Percentiles rank a stretch among this genome's conserved stretches.
Evolutionary conservation across 2,329 filamentous ascomycete species (phyloP).

Genomic region (Pyricularia sp.): DNA sequence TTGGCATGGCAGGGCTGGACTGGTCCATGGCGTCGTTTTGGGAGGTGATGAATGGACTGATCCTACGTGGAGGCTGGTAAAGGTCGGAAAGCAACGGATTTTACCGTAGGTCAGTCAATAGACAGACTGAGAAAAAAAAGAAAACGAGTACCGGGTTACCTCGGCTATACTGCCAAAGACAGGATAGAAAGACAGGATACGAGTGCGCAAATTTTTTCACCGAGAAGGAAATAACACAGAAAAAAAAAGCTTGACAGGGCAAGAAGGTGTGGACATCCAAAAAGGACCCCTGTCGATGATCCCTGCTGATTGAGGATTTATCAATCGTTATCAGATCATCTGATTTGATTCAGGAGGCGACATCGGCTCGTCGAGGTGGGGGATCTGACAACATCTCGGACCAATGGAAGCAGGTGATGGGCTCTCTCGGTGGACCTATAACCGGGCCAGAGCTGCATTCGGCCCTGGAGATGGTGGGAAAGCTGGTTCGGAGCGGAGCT

Average conservation of each 20-base stretch:
- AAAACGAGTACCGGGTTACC: neutral
- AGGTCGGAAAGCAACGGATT: neutral
- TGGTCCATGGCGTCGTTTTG: neutral
- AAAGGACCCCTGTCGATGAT: neutral
- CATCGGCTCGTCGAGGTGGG: neutral
- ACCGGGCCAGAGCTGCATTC: neutral
- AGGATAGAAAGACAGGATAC: neutral
- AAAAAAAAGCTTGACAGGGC: neutral
- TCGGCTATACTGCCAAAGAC: neutral
- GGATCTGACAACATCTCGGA: neutral
- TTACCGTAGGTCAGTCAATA: neutral
- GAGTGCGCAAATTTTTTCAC: neutral
- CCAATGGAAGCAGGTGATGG: neutral
- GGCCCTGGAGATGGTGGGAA: neutral
- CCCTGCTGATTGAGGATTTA: neutral
- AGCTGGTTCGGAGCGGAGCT: neutral
- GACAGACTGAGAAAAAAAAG: neutral
- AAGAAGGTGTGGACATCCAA: neutral
- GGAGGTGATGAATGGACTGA: neutral
- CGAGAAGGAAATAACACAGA: neutral
- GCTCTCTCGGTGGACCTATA: neutral
- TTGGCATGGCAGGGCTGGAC: neutral
- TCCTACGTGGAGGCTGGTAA: neutral
- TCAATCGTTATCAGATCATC: constrained; percentile 7
- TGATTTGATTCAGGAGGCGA: constrained; percentile 4